Percentiles rank a stretch among this genome's conserved stretches.
phyloP scores from a whole-genome alignment of 495 filamentous ascomycete genomes.

The Paragyromitra xinjiangensis region DNA sequence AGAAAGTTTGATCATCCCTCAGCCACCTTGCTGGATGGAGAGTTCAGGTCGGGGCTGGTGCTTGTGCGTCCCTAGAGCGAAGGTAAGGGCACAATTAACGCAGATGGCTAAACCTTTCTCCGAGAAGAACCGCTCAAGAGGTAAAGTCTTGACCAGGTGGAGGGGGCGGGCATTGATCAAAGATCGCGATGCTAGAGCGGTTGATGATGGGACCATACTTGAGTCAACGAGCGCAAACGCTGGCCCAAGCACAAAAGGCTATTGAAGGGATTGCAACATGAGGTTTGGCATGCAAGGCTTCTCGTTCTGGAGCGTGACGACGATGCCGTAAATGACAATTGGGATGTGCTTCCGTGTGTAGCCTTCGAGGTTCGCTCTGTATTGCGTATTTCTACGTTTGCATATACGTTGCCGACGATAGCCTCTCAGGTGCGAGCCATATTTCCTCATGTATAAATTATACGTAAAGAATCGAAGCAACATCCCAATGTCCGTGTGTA shows the following conservation, averaged over 20 bases:
- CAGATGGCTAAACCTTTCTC: conserved; percentile 50
- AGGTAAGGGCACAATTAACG: conserved; percentile 45
- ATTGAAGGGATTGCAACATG: conserved; percentile 61
- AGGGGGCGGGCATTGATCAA: conserved; percentile 56
- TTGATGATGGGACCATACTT: conserved; percentile 29
- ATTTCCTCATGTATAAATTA: not conserved
- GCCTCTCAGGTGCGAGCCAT: conserved; percentile 50
- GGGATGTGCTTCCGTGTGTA: conserved; percentile 56
- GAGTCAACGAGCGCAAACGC: conserved; percentile 1
- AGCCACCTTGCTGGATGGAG: conserved; percentile 33
- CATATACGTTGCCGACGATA: conserved; percentile 55
- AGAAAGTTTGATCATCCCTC: conserved; percentile 25
- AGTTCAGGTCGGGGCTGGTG: conserved; percentile 40
- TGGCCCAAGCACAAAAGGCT: conserved; percentile 29
- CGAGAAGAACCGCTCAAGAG: conserved; percentile 40
- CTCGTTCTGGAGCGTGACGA: conserved; percentile 56
- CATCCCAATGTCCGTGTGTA: conserved; percentile 54
- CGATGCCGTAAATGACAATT: conserved; percentile 53
- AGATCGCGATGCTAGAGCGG: conserved; percentile 48
- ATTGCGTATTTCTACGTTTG: conserved; percentile 49
- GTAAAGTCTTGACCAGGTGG: conserved; percentile 47
- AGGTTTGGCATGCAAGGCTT: conserved; percentile 51
- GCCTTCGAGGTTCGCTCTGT: conserved; percentile 56
- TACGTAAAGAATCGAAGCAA: conserved; percentile 42
- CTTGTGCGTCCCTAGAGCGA: conserved; percentile 39